Evolutionary conservation across 805 yeast species (phyloP).

Genomic region (Sugiyamaella chiloensis): DNA sequence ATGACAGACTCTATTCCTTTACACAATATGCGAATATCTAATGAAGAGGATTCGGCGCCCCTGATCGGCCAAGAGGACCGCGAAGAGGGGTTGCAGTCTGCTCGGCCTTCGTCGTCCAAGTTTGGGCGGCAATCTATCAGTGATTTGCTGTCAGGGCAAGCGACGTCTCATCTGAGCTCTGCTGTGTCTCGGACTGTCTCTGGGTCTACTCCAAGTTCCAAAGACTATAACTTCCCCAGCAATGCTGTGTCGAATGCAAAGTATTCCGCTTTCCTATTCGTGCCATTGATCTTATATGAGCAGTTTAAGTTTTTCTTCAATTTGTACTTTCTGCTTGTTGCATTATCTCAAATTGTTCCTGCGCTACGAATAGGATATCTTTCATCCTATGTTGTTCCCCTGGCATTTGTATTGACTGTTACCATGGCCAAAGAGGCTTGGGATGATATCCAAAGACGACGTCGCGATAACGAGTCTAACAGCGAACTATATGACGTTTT

Average conservation of each 20-base stretch:
- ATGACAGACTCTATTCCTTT: constrained; percentile 9
- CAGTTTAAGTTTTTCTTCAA: constrained; percentile 97
- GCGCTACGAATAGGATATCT: constrained; percentile 88
- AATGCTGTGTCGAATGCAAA: constrained; percentile 93
- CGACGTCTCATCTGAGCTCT: background rate
- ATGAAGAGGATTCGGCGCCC: constrained; percentile 4
- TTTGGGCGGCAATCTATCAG: background rate
- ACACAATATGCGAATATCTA: constrained; percentile 4
- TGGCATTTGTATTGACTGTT: constrained; percentile 85
- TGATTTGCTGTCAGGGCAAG: background rate
- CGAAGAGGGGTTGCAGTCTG: background rate
- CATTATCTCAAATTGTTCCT: constrained; percentile 89
- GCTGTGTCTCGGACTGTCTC: constrained; percentile 2
- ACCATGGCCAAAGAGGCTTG: constrained; percentile 95
- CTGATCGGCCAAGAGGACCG: background rate
- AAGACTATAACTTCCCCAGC: constrained; percentile 40
- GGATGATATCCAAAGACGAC: constrained; percentile 87
- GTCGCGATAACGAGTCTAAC: constrained; percentile 87
- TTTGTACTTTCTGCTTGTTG: constrained; percentile 85
- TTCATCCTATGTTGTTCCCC: constrained; percentile 88
- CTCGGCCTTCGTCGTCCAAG: background rate
- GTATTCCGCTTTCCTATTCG: constrained; percentile 80
- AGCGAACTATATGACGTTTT: constrained; percentile 75
- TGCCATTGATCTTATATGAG: constrained; percentile 86
- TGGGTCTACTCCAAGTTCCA: constrained; percentile 6